Evolutionary conservation across 2,329 filamentous ascomycete genomes (phyloP).

Genomic region (Lasiodiplodia citricola): DNA sequence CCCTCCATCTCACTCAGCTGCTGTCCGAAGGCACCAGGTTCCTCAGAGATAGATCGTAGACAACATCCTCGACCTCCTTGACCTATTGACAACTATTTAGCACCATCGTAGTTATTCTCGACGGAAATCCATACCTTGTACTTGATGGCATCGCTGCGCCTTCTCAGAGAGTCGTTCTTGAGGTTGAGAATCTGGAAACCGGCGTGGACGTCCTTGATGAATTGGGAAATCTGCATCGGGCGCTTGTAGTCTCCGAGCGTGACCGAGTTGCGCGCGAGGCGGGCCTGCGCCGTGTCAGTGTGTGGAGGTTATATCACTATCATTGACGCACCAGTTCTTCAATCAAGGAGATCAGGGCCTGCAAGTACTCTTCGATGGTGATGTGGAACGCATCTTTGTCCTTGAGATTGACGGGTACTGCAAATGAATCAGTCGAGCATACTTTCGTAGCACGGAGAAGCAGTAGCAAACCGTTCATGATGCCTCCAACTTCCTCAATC

Average conservation of each 20-base stretch:
- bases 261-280: slow-evolving; percentile 92
- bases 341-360: slow-evolving; percentile 82
- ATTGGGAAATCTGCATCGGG: slow-evolving; percentile 85
- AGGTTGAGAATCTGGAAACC: slow-evolving; percentile 97
- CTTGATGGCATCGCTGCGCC: slow-evolving; percentile 91
- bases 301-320: background rate
- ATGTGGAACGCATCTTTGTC: slow-evolving; percentile 90
- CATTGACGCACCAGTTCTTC: slow-evolving; percentile 74
- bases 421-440: background rate
- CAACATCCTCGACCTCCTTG: slow-evolving; percentile 97
- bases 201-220: slow-evolving; percentile 93
- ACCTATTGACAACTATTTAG: slow-evolving; percentile 56
- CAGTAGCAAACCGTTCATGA: slow-evolving; percentile 69
- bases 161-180: slow-evolving; percentile 91
- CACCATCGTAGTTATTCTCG: background rate
- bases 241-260: slow-evolving; percentile 86
- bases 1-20: slow-evolving; percentile 29
- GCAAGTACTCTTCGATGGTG: slow-evolving; percentile 95
- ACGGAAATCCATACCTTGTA: slow-evolving; percentile 66
- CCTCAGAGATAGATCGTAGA: slow-evolving; percentile 90
- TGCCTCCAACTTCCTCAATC: slow-evolving; percentile 82
- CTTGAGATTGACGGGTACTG: slow-evolving; percentile 90
- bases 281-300: slow-evolving; percentile 56
- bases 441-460: background rate
- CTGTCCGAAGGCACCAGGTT: slow-evolving; percentile 69